Conservation (phyloP, 768 basidiomycete species). For the Naganishia friedmannii region DNA sequence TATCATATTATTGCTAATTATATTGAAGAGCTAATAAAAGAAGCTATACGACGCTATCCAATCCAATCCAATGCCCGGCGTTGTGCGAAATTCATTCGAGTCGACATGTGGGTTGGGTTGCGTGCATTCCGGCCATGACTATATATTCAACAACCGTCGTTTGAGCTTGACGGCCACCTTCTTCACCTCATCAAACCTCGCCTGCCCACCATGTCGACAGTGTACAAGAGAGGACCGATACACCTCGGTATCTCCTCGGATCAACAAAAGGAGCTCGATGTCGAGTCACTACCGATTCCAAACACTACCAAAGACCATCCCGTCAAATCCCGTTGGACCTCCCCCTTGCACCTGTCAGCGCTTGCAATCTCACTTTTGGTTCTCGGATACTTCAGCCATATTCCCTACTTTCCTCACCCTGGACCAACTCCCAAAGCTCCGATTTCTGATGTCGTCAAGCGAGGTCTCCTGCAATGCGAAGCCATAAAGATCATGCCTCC, state of each 20-base stretch:
- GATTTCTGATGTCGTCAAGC: conserved; percentile 33
- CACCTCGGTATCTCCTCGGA: background rate
- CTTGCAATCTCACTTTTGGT: background rate
- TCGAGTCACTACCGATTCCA: background rate
- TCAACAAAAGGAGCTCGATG: background rate
- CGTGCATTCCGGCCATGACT: background rate
- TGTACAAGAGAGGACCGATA: conserved; percentile 17
- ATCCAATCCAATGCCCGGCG: background rate
- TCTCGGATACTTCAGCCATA: background rate
- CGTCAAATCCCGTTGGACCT: background rate
- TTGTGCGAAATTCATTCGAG: background rate
- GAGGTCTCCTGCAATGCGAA: conserved; percentile 48
- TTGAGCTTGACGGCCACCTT: background rate
- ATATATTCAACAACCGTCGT: background rate
- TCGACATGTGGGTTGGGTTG: background rate
- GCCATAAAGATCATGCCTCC: conserved; percentile 42
- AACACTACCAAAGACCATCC: conserved; percentile 24
- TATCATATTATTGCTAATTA: background rate
- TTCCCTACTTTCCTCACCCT: conserved; percentile 28
- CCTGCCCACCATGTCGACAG: conserved; percentile 1
- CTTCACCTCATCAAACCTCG: background rate
- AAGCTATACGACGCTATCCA: background rate
- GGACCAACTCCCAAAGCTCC: background rate
- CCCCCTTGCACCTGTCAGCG: background rate
- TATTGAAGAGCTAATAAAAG: background rate